A percentile compares a stretch with the other conserved stretches of the same genome.
These are phyloP conservation scores for Periconia sp. DNA, from an alignment of 2,329 filamentous ascomycete genomes.

Conservation along the genomic window DNA sequence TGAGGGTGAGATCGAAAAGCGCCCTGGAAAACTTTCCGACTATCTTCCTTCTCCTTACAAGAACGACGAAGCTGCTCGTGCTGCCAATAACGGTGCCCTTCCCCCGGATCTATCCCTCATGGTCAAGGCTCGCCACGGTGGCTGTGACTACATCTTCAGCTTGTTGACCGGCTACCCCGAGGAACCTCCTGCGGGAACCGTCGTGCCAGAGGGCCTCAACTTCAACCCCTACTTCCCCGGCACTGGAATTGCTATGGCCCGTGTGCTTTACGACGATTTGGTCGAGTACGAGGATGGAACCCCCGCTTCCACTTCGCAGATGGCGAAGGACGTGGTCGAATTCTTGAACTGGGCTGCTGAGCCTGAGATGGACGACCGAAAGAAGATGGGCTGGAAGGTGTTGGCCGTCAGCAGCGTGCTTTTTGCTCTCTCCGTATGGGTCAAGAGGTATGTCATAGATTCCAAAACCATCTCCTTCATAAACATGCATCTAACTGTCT, in stretches of 20 bases:
- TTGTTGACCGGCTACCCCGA: constrained; percentile 97
- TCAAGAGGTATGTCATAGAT: constrained; percentile 70
- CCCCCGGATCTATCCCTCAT: constrained; percentile 98
- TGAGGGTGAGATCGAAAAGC: constrained; percentile 97
- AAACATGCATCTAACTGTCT: constrained; percentile 25
- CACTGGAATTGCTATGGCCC: constrained; percentile 97
- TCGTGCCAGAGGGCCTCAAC: constrained; percentile 87
- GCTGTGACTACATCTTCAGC: constrained; percentile 98
- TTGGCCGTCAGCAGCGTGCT: constrained; percentile 77
- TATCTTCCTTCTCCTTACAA: constrained; percentile 95
- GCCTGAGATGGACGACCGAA: constrained; percentile 98
- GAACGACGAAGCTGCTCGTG: constrained; percentile 97
- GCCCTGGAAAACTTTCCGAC: constrained; percentile 96
- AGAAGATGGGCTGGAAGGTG: constrained; percentile 99
- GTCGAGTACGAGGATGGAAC: constrained; percentile 98
- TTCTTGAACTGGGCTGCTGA: constrained; percentile 99
- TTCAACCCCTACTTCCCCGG: constrained; percentile 99
- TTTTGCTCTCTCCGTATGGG: constrained; percentile 88
- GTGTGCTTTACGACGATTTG: constrained; percentile 94
- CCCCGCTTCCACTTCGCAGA: constrained; percentile 92
- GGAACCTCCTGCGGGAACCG: constrained; percentile 86
- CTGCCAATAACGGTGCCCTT: constrained; percentile 96
- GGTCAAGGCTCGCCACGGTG: constrained; percentile 95
- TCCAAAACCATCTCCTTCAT: background rate
- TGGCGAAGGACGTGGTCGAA: constrained; percentile 99